Base-by-base conservation (phyloP, 73 alveolate species). In the Paramecium caudatum region DNA sequence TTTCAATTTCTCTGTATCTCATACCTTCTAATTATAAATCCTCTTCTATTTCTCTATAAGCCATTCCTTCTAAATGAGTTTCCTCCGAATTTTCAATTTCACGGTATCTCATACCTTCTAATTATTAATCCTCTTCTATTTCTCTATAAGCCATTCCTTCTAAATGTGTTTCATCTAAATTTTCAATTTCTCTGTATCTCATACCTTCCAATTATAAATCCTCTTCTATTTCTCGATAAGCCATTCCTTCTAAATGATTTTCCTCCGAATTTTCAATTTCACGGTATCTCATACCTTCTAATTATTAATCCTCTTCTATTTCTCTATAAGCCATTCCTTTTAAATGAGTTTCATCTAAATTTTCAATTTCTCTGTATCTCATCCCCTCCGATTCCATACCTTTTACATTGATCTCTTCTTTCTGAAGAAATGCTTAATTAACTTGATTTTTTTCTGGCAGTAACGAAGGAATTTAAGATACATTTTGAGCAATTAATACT, bases 131-230 rank as follows among this genome's bases (percentile, higher is more conserved):
- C 0, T 49, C 70, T 5, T 48, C 16, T 4, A 49, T 15, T 15
- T 49, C 70, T 49, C 70, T 49, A 15, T 49, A 49, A 49, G 70
- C 70, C 70, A 49, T 49, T 2, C 70, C 70, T 49, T 49, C 70
- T 21, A 49, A 3, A 8, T 49, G 70, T 8, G 17, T 49, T 16
- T 49, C 70, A 8, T 49, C 4, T 49, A 21, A 49, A 16, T 3
- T 49, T 49, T 49, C 70, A 16, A 49, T 3, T 17, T 49, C 70
- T 49, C 70, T 49, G 9, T 49, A 49, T 49, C 70, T 49, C 70
- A 49, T 49, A 0, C 70, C 70, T 49, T 49, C 70, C 5, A 49
- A 21, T 8, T 49, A 49, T 49, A 32, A 32, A 49, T 49, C 70
- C 0, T 49, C 70, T 5, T 48, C 16, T 4, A 49, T 15, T 49